Conservation (phyloP, 108 stramenopile species). For the Conticribra guillardii region DNA sequence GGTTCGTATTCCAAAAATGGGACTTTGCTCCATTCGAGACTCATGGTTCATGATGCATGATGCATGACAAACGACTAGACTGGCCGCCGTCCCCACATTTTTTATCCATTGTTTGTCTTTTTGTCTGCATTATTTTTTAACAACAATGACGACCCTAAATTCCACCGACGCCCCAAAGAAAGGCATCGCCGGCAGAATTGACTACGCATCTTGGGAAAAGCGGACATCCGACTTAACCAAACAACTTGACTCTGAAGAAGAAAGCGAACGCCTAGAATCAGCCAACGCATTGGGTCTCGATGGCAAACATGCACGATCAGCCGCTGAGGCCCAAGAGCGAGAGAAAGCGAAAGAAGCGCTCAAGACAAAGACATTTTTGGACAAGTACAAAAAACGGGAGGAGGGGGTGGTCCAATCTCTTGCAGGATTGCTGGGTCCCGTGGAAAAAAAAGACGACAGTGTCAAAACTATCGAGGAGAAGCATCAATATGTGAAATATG, state of each 20-base stretch:
- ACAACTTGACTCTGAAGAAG: conserved; percentile 62
- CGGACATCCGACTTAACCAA: conserved; percentile 58
- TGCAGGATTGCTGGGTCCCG: conserved; percentile 52
- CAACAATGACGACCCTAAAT: not conserved
- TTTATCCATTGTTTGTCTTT: too few relatives aligned
- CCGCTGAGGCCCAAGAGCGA: conserved; percentile 78
- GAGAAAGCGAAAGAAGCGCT: conserved; percentile 66
- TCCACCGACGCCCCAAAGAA: conserved; percentile 22
- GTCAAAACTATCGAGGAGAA: conserved; percentile 7
- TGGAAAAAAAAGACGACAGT: conserved; percentile 22
- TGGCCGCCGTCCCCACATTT: too few relatives aligned
- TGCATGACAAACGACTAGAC: too few relatives aligned
- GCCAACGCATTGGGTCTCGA: conserved; percentile 71
- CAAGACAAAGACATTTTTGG: conserved; percentile 67
- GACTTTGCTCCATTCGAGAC: too few relatives aligned
- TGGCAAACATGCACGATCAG: conserved; percentile 73
- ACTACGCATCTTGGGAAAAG: conserved; percentile 81
- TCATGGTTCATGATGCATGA: too few relatives aligned
- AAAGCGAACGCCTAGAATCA: conserved; percentile 48
- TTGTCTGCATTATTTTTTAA: too few relatives aligned
- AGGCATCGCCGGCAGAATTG: conserved; percentile 73
- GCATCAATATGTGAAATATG: conserved; percentile 45
- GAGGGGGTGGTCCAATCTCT: conserved; percentile 52
- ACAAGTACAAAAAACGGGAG: conserved; percentile 75
- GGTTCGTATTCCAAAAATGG: too few relatives aligned